phyloP scores from a whole-genome alignment of 2,329 filamentous ascomycete species.

The Hymenoscyphus albidus region DNA sequence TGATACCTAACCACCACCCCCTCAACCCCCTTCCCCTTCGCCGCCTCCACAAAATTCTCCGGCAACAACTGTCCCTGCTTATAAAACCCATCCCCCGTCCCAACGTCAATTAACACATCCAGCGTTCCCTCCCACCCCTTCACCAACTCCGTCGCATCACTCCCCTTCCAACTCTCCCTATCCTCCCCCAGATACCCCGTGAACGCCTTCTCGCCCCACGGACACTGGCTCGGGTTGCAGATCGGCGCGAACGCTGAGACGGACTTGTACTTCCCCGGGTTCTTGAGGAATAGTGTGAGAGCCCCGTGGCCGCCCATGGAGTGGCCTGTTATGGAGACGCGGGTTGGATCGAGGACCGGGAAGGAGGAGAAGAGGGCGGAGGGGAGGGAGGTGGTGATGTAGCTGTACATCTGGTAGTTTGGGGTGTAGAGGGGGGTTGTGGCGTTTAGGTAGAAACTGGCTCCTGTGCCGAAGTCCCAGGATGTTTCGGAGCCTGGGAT shows the following conservation, averaged over 20 bases:
- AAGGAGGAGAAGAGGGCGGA: slow-evolving; percentile 68
- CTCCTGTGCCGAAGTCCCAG: slow-evolving; percentile 89
- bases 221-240: slow-evolving; percentile 76
- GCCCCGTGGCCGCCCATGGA: slow-evolving; percentile 98
- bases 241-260: slow-evolving; percentile 91
- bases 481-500: slow-evolving; percentile 80
- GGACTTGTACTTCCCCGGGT: slow-evolving; percentile 84
- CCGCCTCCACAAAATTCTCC: slow-evolving; percentile 84
- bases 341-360: slow-evolving; percentile 62
- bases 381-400: slow-evolving; percentile 87
- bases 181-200: slow-evolving; percentile 81
- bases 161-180: slow-evolving; percentile 73
- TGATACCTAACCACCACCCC: slow-evolving; percentile 78
- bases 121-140: slow-evolving; percentile 68
- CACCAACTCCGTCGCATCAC: slow-evolving; percentile 89
- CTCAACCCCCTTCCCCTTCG: slow-evolving; percentile 67
- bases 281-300: slow-evolving; percentile 84
- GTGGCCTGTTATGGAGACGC: slow-evolving; percentile 86
- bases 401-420: slow-evolving; percentile 93
- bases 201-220: slow-evolving; percentile 97
- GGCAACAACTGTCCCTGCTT: slow-evolving; percentile 88
- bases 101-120: slow-evolving; percentile 84
- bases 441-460: slow-evolving; percentile 93
- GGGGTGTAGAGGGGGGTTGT: slow-evolving; percentile 67
- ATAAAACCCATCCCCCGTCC: slow-evolving; percentile 94